Evolutionary conservation across 2,329 filamentous ascomycete genomes (phyloP).

Genomic region (Pseudopyrenochaeta lycopersici): DNA sequence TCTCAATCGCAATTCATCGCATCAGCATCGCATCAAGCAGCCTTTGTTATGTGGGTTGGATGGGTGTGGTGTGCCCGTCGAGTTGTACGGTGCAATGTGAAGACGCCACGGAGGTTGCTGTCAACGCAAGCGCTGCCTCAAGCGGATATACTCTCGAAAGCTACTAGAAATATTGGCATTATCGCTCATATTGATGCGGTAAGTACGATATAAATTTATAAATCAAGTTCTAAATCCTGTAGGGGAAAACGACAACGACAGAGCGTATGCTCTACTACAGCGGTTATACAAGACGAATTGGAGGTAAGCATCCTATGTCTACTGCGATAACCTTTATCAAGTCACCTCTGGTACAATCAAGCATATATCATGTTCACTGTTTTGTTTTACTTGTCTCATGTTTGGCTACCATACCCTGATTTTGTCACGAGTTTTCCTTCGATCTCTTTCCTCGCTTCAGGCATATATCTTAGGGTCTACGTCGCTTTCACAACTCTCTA

Average conservation of each 20-base stretch:
- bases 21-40: constrained; percentile 14
- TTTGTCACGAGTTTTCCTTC: too few species aligned
- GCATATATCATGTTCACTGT: too few species aligned
- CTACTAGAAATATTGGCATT: constrained; percentile 95
- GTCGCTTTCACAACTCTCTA: neutral
- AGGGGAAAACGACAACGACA: constrained; percentile 96
- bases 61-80: constrained; percentile 47
- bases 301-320: constrained; percentile 58
- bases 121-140: constrained; percentile 32
- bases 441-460: too few species aligned
- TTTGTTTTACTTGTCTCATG: too few species aligned
- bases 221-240: constrained; percentile 6
- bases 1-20: constrained; percentile 7
- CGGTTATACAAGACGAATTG: constrained; percentile 85
- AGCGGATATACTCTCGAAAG: constrained; percentile 62
- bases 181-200: constrained; percentile 97
- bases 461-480: too few species aligned
- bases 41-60: constrained; percentile 44
- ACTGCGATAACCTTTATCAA: neutral
- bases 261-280: constrained; percentile 99
- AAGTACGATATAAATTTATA: constrained; percentile 39
- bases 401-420: too few species aligned
- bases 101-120: constrained; percentile 37
- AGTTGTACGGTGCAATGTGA: constrained; percentile 43
- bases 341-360: too few species aligned